phyloP scores from a whole-genome alignment of 1,284 basidiomycete genomes.

The Waitea zeae region DNA sequence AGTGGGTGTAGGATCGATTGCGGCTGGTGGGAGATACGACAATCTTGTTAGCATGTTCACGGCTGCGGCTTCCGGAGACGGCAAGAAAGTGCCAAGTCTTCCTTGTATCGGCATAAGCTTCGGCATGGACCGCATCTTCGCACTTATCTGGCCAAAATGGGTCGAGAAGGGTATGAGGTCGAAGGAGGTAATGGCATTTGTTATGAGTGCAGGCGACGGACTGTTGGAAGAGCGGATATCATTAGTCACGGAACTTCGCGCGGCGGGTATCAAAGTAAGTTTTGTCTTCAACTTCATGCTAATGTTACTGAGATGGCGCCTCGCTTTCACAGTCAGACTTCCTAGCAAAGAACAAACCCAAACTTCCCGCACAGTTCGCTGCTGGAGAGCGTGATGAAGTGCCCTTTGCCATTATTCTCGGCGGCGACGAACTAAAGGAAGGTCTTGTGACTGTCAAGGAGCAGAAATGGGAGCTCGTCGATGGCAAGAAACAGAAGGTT shows the following conservation, averaged over 20 bases:
- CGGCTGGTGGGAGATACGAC: constrained; percentile 94
- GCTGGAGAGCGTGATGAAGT: constrained; percentile 86
- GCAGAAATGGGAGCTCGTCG: constrained; percentile 69
- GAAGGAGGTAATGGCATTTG: constrained; percentile 91
- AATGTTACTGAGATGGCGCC: constrained; percentile 6
- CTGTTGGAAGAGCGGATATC: constrained; percentile 75
- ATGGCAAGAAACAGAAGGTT: constrained; percentile 57
- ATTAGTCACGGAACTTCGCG: constrained; percentile 72
- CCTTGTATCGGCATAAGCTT: constrained; percentile 93
- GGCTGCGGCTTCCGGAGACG: constrained; percentile 57
- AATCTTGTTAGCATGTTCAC: constrained; percentile 92
- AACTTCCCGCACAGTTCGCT: constrained; percentile 74
- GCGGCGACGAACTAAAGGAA: constrained; percentile 69
- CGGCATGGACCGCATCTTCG: constrained; percentile 93
- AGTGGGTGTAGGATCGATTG: constrained; percentile 94
- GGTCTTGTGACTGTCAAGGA: constrained; percentile 87
- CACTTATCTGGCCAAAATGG: constrained; percentile 80
- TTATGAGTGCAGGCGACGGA: constrained; percentile 88
- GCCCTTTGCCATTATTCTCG: constrained; percentile 84
- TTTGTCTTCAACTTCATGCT: constrained; percentile 2
- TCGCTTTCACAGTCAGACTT: constrained; percentile 62
- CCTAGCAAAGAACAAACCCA: constrained; percentile 86
- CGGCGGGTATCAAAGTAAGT: constrained; percentile 75
- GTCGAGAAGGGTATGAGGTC: constrained; percentile 59
- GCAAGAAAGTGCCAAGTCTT: constrained; percentile 44